Percentiles rank a stretch among this genome's conserved stretches.
Evolutionary conservation across 768 basidiomycete species (phyloP).

Genomic region (Lentinula lateritia): DNA sequence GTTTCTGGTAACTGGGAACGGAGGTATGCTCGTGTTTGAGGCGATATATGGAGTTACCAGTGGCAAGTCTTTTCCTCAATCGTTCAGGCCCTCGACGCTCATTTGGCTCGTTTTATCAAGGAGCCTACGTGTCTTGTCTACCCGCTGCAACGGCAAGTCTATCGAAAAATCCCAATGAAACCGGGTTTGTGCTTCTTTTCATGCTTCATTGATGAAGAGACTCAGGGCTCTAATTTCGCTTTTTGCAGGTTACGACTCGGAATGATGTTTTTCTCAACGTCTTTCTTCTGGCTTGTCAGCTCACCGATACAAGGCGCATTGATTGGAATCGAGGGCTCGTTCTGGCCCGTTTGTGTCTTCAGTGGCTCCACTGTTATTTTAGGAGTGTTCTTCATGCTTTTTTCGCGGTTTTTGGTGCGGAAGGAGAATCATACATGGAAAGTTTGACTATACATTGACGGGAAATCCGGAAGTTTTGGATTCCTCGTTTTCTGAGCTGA

Average conservation of each 20-base stretch:
- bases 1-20: conserved; percentile 2
- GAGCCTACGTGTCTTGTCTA: conserved; percentile 6
- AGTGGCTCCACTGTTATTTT: conserved; percentile 10
- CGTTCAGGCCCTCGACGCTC: background rate
- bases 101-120: background rate
- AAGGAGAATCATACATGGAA: background rate
- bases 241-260: conserved; percentile 9
- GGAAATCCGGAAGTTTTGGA: too few species aligned
- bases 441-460: background rate
- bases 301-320: conserved; percentile 15
- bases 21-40: conserved; percentile 11
- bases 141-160: conserved; percentile 5
- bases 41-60: conserved; percentile 12
- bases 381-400: conserved; percentile 9
- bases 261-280: conserved; percentile 13
- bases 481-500: too few species aligned
- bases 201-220: background rate
- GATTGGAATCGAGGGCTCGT: conserved; percentile 6
- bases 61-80: conserved; percentile 5
- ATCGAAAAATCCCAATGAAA: conserved; percentile 6
- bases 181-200: background rate
- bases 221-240: background rate
- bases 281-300: conserved; percentile 15
- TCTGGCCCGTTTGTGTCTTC: conserved; percentile 12
- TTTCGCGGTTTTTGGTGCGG: conserved; percentile 8